Evolutionary conservation across 2,329 filamentous ascomycete species (phyloP).

Genomic region (Penicillium sp.): DNA sequence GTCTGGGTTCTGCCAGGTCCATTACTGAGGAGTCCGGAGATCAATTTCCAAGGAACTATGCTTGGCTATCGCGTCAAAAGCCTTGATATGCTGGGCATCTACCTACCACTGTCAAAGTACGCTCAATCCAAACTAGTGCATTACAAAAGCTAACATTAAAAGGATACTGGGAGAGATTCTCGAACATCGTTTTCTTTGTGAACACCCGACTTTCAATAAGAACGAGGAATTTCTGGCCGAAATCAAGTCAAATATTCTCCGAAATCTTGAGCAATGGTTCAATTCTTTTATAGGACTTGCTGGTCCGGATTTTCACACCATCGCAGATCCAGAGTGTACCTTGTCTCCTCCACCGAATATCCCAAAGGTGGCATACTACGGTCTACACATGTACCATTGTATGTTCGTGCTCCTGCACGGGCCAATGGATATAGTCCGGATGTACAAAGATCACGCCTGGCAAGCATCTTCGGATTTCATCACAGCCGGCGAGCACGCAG

Average conservation of each 20-base stretch:
- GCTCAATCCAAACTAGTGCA: background rate
- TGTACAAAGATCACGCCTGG: conserved; percentile 1
- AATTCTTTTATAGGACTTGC: background rate
- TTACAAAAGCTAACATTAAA: background rate
- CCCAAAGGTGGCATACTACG: background rate
- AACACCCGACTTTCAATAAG: conserved; percentile 1
- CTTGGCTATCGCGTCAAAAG: background rate
- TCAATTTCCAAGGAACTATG: background rate
- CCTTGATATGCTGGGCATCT: conserved; percentile 1
- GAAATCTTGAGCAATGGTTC: background rate
- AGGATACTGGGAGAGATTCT: conserved; percentile 1
- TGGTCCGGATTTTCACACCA: background rate
- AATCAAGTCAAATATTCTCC: background rate
- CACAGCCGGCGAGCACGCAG: background rate
- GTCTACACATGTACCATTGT: conserved; percentile 1
- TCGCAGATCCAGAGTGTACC: background rate
- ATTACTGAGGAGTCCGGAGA: background rate
- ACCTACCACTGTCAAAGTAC: background rate
- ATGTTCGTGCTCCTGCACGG: background rate
- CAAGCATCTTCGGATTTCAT: background rate
- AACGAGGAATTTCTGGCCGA: background rate
- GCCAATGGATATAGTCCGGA: conserved; percentile 1
- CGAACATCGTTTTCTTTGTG: background rate
- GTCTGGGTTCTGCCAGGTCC: background rate
- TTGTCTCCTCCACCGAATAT: background rate